These are phyloP conservation scores for Vigna nakashimae DNA, from an alignment of 306 rosid genomes.

Conservation along the genomic window DNA sequence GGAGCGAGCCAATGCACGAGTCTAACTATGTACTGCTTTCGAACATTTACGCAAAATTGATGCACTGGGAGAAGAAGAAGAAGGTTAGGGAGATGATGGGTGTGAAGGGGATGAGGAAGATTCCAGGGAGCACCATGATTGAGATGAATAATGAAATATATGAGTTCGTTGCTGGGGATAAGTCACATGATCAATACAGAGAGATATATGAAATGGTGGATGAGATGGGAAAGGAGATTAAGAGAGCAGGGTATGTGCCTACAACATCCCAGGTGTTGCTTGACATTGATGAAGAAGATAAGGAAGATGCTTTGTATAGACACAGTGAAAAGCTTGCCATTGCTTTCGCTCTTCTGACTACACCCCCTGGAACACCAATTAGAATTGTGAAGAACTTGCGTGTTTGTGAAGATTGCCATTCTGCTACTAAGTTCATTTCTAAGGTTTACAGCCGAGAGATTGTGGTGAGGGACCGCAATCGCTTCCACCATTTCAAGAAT, in stretches of 20 bases:
- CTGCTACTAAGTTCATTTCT: conserved; percentile 86
- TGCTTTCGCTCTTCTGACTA: conserved; percentile 81
- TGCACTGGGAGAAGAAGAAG: conserved; percentile 81
- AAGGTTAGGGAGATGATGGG: conserved; percentile 85
- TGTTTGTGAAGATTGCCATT: conserved; percentile 89
- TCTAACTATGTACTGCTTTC: conserved; percentile 86
- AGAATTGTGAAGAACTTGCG: conserved; percentile 91
- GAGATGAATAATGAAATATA: conserved; percentile 71
- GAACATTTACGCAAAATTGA: conserved; percentile 81
- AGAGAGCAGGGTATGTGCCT: conserved; percentile 80
- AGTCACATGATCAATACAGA: conserved; percentile 65
- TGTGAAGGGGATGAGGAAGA: conserved; percentile 76
- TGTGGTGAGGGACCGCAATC: conserved; percentile 79
- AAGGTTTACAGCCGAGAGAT: conserved; percentile 79
- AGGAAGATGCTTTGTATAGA: conserved; percentile 74
- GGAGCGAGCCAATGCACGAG: conserved; percentile 70
- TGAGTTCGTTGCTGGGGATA: conserved; percentile 91
- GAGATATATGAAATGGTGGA: conserved; percentile 88
- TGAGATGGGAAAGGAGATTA: conserved; percentile 85
- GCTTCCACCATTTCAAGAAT: conserved; percentile 86
- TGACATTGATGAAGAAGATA: conserved; percentile 90
- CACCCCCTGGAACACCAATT: conserved; percentile 74
- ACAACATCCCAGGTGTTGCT: conserved; percentile 81
- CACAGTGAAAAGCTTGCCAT: conserved; percentile 96
- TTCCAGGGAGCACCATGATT: conserved; percentile 94